Evolutionary conservation across 345 rosid genomes (phyloP), one percentile per base, ranked within the genome.

Genomic region (Euphorbia lathyris): DNA sequence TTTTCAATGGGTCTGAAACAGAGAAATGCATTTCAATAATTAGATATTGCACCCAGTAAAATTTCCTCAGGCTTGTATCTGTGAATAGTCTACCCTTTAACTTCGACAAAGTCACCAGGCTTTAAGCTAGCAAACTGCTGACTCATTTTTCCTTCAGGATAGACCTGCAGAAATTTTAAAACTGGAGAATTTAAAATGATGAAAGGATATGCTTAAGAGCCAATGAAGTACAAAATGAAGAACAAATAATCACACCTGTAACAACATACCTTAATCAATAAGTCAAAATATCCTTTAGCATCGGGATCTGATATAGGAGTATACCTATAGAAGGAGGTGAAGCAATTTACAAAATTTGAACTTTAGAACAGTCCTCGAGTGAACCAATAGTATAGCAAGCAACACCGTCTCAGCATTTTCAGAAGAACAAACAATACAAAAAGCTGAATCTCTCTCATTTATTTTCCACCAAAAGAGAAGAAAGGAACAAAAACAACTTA

Each of bases 111-210:
- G 79, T 93, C 97, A 53, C 97, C 98, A 0, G 95, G 94, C 81
- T 91, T 93, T 74, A 93, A 79, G 85, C 88, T 86, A 65, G 94
- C 97, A 78, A 93, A 89, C 83, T 93, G 94, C 83, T 93, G 98
- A 78, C 97, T 93, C 98, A 93, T 91, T 86, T 93, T 89, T 65
- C 98, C 98, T 50, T 93, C 94, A 38, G 98, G 98, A 72, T 93
- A 93, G 57, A 89, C 85, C 98, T 93, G 86, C 75, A 84, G 73
- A 36, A 72, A 29, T 66, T 67, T 57, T 67, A 36, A 23, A 32
- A 48, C 0, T 17, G 27, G 5, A 29, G 6, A n/a, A 57, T 57
- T 55, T 56, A 19, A 1, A 19, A 30, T 13, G 40, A 55, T n/a
- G 58, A 27, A 65, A 53, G 38, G 40, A 58, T 23, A 72, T 74